Conservation (phyloP, 129 eudicot species). For the carrot (Daucus carota) region DNA sequence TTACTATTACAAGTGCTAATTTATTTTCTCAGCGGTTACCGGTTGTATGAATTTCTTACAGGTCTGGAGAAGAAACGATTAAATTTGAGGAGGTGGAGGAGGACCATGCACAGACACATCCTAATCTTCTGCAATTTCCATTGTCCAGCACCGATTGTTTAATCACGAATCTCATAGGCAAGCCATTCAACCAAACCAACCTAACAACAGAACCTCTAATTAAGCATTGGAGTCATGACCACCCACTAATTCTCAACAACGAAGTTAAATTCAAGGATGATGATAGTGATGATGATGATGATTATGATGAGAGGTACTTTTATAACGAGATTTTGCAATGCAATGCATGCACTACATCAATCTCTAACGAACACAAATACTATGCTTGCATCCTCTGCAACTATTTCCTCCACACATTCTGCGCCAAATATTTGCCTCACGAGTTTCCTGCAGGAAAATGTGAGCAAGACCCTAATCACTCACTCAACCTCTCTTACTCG, state of each 20-base stretch:
- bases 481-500: not conserved
- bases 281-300: not conserved
- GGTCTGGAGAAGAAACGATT: too few species aligned
- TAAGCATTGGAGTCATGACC: not conserved
- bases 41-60: not conserved
- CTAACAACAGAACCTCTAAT: not conserved
- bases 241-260: not conserved
- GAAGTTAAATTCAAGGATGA: not conserved
- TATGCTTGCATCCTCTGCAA: not conserved
- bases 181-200: not conserved
- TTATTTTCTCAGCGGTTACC: not conserved
- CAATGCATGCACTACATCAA: not conserved
- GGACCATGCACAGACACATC: too few species aligned
- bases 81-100: too few species aligned
- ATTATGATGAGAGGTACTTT: not conserved
- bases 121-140: not conserved
- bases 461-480: not conserved
- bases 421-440: not conserved
- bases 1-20: too few species aligned
- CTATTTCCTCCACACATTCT: not conserved
- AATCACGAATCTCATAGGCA: not conserved
- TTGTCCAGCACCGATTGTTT: not conserved
- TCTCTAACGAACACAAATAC: not conserved
- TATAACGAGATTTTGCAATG: not conserved
- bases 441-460: not conserved